Evolutionary conservation across 179 eudicot species (phyloP).

Genomic region (Camellia oleifera): DNA sequence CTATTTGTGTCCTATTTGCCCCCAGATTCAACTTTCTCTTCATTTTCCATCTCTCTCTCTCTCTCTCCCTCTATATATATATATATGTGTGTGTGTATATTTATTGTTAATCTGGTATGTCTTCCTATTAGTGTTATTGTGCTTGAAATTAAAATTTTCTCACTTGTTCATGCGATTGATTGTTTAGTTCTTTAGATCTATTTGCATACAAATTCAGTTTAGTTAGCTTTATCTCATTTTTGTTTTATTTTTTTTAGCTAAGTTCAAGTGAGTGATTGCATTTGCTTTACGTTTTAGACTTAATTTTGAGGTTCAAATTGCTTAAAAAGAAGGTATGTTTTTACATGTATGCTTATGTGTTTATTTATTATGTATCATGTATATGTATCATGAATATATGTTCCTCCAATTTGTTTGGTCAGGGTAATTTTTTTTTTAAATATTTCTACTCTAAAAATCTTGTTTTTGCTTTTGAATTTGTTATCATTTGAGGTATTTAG

Average conservation of each 20-base stretch:
- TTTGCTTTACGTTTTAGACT: neutral
- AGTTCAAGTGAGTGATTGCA: neutral
- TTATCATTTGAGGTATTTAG: neutral
- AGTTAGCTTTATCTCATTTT: neutral
- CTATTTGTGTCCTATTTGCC: neutral
- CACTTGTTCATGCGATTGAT: neutral
- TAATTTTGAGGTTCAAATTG: neutral
- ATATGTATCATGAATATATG: neutral
- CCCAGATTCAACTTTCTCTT: neutral
- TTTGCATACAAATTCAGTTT: conserved; percentile 5
- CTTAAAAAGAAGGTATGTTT: neutral
- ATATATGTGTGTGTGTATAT: neutral
- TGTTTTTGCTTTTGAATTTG: neutral
- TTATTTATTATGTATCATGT: neutral
- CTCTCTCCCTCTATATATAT: neutral
- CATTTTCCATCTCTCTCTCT: neutral
- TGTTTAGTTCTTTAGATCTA: neutral
- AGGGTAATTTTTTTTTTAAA: neutral
- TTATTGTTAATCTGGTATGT: neutral
- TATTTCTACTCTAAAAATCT: neutral
- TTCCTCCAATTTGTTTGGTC: neutral
- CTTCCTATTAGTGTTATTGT: neutral
- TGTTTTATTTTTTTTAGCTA: neutral
- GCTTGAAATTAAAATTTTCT: neutral
- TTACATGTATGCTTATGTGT: neutral